Conservation (phyloP, 805 yeast genomes). For the Torulaspora maleeae region DNA sequence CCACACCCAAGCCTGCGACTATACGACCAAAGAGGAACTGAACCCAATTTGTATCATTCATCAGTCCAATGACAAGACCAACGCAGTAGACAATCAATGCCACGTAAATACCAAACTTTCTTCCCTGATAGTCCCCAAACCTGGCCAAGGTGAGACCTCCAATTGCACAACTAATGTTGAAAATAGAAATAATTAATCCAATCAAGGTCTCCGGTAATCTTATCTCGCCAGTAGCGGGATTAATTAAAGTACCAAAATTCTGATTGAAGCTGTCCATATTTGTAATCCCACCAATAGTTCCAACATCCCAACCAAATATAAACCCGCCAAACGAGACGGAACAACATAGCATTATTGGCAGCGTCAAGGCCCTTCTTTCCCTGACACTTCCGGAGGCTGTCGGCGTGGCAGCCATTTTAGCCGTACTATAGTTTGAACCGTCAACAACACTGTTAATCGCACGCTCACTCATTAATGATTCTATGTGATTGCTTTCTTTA, state of each 20-base stretch:
- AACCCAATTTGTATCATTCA: slow-evolving; percentile 50
- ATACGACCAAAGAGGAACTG: slow-evolving; percentile 63
- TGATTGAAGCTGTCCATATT: slow-evolving; percentile 51
- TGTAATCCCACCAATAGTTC: slow-evolving; percentile 68
- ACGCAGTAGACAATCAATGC: slow-evolving; percentile 52
- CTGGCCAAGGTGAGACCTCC: slow-evolving; percentile 61
- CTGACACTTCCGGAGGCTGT: not conserved
- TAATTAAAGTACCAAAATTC: slow-evolving; percentile 44
- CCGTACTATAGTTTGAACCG: not conserved
- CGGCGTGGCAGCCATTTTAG: slow-evolving; percentile 1
- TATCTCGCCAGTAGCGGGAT: slow-evolving; percentile 32
- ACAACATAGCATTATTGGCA: slow-evolving; percentile 40
- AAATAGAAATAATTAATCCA: slow-evolving; percentile 52
- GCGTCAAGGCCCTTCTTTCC: slow-evolving; percentile 1
- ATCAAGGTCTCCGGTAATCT: slow-evolving; percentile 40
- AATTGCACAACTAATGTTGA: slow-evolving; percentile 66
- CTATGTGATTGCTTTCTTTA: no score
- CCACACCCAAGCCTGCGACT: slow-evolving; percentile 70
- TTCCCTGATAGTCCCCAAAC: slow-evolving; percentile 55
- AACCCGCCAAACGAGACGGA: slow-evolving; percentile 66
- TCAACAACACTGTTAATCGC: not conserved
- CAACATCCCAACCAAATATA: slow-evolving; percentile 72
- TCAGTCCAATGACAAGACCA: slow-evolving; percentile 57
- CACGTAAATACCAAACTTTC: slow-evolving; percentile 53
- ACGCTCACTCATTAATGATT: not conserved